Base-by-base conservation (phyloP, 2,329 filamentous ascomycete genomes). In the Pseudogymnoascus sp. region DNA sequence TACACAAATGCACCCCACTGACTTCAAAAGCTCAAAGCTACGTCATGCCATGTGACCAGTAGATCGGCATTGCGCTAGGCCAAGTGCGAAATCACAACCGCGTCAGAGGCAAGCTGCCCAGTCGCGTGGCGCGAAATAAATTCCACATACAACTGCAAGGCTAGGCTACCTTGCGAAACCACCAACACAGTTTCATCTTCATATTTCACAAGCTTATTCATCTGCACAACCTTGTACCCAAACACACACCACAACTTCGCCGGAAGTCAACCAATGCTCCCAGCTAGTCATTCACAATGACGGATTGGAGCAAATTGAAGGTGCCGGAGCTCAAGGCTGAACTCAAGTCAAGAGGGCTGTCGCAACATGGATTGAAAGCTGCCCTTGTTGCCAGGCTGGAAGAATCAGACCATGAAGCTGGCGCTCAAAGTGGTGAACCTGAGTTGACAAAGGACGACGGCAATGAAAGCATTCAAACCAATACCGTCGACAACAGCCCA, bases 271-370 rank as follows among this genome's bases (percentile, higher is more conserved):
- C 49, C 29, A 55, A 55, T 55, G 49, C 49, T 12, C 1, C 49
- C 29, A 21, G 29, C 2, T 12, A 35, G n/a, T 33, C 49, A 55
- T 19, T 35, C 66, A 72, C 41, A 35, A 83, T 82, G 81, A 75
- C 76, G 64, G 80, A 83, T 67, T 83, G 80, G 72, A 78, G 72
- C 62, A 80, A 79, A 74, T 81, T 87, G 70, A 92, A 90, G 76
- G 90, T 93, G 66, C 79, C 86, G 35, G 88, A 92, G 70, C 81
- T 93, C 63, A 89, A 87, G 74, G 83, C 84, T 21, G 88, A 92
- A 77, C 80, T 92, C 43, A 91, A 90, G 75, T 80, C 79, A 63
- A 83, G 89, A 66, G 85, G 86, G n/a, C 81, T 92, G 39, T 78
- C 85, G 5, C 82, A 85, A 65, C 83, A 83, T 23, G 90, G 90